A percentile compares a stretch with the other conserved stretches of the same genome.
Conservation (phyloP, 129 eudicot species). For the Flaveria ramosissima region DNA sequence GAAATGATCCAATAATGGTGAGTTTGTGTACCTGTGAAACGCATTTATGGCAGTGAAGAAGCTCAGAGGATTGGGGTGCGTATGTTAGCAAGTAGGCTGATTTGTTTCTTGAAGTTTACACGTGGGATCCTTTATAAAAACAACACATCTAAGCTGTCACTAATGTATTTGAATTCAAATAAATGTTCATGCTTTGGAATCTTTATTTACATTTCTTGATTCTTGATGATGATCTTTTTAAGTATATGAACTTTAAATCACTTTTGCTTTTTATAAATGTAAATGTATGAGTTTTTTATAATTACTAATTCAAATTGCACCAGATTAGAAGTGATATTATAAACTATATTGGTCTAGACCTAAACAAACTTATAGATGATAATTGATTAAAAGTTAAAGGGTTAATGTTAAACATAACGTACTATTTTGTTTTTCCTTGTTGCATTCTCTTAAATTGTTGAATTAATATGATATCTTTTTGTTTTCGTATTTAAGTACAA, state of each 20-base stretch:
- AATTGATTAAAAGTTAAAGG: no score
- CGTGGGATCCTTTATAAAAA: conserved; percentile 28
- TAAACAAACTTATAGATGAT: no score
- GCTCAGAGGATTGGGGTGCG: conserved; percentile 27
- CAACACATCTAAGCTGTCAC: conserved; percentile 32
- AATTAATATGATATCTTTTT: no score
- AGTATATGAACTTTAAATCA: not conserved
- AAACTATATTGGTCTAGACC: no score
- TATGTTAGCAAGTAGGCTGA: conserved; percentile 27
- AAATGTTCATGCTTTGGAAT: not conserved
- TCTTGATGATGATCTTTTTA: not conserved
- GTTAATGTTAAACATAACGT: no score
- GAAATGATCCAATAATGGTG: conserved; percentile 36
- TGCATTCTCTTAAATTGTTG: no score
- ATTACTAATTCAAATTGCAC: no score
- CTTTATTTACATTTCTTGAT: not conserved
- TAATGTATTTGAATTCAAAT: conserved; percentile 20
- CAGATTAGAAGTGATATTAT: no score
- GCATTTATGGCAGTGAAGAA: conserved; percentile 42
- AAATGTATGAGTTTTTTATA: not conserved
- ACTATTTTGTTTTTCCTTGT: no score
- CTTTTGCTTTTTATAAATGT: not conserved
- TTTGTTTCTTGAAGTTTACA: conserved; percentile 18
- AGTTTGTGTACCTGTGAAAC: conserved; percentile 35
- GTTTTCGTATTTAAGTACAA: no score